Conservation (phyloP, 192 early-diverging fungal genomes). For the Fimicolochytrium jonesii region DNA sequence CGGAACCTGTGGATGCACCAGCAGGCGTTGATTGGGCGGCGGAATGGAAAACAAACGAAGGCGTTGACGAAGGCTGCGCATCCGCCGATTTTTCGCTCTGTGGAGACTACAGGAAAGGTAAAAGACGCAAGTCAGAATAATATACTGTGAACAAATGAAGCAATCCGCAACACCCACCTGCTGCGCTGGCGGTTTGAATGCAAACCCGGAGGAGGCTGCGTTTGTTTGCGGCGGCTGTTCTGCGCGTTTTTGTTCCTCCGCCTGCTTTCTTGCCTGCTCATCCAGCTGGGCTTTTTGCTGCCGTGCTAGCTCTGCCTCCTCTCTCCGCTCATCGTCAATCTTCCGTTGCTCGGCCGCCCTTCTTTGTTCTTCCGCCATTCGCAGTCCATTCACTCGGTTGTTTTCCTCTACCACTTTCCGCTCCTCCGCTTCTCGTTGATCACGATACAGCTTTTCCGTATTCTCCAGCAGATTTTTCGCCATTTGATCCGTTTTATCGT, state of each 20-base stretch:
- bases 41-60: too few species aligned
- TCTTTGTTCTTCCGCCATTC: slow-evolving; percentile 4
- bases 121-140: neutral
- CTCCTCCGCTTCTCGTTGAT: slow-evolving; percentile 10
- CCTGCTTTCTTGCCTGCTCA: neutral
- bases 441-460: slow-evolving; percentile 3
- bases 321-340: neutral
- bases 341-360: slow-evolving; percentile 1
- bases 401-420: neutral
- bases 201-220: neutral
- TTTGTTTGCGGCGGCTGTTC: neutral
- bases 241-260: neutral
- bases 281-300: neutral
- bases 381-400: neutral
- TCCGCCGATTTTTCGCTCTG: neutral
- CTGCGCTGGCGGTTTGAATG: too few species aligned
- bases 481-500: slow-evolving; percentile 20
- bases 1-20: too few species aligned
- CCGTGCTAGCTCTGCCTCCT: neutral
- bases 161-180: too few species aligned
- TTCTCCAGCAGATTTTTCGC: slow-evolving; percentile 11
- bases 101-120: neutral
- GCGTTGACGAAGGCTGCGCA: too few species aligned
- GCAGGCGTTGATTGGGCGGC: too few species aligned
- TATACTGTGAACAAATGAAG: too few species aligned